Percentiles rank a stretch among this genome's conserved stretches.
Evolutionary conservation across 139 green algal species (phyloP).

Genomic region (Chlorella sp.): DNA sequence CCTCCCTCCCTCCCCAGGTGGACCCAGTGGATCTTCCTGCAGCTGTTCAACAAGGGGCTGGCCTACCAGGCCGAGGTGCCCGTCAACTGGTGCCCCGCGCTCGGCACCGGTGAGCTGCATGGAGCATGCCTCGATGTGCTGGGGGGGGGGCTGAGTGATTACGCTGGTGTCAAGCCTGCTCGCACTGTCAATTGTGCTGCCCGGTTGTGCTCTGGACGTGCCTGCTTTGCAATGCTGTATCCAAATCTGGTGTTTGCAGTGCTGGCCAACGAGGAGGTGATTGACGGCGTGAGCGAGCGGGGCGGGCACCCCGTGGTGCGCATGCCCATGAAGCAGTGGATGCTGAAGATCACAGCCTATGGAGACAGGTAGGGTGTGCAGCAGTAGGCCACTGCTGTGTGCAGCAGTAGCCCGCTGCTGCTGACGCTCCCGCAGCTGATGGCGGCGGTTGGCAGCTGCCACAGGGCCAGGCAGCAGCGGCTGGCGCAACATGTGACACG

Average conservation of each 20-base stretch:
- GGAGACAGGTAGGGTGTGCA: constrained; percentile 77
- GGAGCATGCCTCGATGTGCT: neutral
- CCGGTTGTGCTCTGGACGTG: neutral
- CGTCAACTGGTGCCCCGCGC: constrained; percentile 98
- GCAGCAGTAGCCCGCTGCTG: no score
- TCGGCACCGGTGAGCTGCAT: constrained; percentile 60
- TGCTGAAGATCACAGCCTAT: constrained; percentile 97
- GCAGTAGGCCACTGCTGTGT: no score
- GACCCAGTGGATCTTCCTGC: constrained; percentile 99
- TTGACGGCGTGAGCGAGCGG: constrained; percentile 91
- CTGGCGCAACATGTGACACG: no score
- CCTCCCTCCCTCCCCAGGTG: constrained; percentile 78
- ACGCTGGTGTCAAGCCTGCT: no score
- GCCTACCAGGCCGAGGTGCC: constrained; percentile 99
- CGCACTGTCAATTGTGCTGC: no score
- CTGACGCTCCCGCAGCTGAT: no score
- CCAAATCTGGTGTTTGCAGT: neutral
- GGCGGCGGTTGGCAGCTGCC: no score
- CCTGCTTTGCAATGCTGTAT: neutral
- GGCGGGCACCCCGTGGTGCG: constrained; percentile 94
- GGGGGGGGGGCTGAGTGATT: no score
- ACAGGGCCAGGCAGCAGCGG: no score
- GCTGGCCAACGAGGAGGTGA: constrained; percentile 94
- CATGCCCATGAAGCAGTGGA: constrained; percentile 99
- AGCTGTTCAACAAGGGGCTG: constrained; percentile 93